Conservation (phyloP, 805 yeast genomes). For the Alloascoidea africana region DNA sequence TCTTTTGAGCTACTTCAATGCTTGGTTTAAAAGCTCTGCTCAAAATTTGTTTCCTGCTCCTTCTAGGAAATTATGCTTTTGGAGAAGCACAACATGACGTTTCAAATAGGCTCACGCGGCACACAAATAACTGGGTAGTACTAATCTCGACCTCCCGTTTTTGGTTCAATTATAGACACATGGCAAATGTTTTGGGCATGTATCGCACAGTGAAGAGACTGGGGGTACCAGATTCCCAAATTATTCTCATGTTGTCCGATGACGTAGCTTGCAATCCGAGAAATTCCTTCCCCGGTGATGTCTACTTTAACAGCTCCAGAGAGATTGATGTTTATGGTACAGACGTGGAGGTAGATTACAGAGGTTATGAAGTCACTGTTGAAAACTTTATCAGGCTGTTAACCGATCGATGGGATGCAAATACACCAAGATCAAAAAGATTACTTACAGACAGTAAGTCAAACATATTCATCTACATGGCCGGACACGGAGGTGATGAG, state of each 20-base stretch:
- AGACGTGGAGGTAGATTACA: slow-evolving; percentile 86
- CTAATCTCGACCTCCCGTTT: slow-evolving; percentile 89
- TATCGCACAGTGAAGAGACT: slow-evolving; percentile 90
- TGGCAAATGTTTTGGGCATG: slow-evolving; percentile 91
- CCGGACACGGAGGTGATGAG: slow-evolving; percentile 98
- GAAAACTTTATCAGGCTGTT: slow-evolving; percentile 86
- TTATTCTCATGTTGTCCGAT: slow-evolving; percentile 89
- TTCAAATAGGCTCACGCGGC: no score
- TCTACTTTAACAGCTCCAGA: slow-evolving; percentile 86
- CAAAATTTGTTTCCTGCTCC: no score
- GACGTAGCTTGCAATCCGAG: slow-evolving; percentile 96
- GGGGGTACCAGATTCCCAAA: slow-evolving; percentile 96
- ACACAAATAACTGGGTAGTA: slow-evolving; percentile 71
- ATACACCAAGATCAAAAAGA: slow-evolving; percentile 86
- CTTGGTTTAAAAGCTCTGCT: no score
- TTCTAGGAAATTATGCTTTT: no score
- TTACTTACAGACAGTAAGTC: slow-evolving; percentile 86
- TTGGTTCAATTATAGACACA: slow-evolving; percentile 97
- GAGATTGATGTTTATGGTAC: slow-evolving; percentile 90
- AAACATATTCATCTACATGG: slow-evolving; percentile 85
- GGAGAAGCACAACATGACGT: no score
- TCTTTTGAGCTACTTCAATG: no score
- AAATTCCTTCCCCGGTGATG: slow-evolving; percentile 90
- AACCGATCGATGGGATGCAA: slow-evolving; percentile 92
- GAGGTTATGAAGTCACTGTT: slow-evolving; percentile 97